Evolutionary conservation across 1,139 yeast genomes (phyloP).

Genomic region (Protomyces arabidopsidicola): DNA sequence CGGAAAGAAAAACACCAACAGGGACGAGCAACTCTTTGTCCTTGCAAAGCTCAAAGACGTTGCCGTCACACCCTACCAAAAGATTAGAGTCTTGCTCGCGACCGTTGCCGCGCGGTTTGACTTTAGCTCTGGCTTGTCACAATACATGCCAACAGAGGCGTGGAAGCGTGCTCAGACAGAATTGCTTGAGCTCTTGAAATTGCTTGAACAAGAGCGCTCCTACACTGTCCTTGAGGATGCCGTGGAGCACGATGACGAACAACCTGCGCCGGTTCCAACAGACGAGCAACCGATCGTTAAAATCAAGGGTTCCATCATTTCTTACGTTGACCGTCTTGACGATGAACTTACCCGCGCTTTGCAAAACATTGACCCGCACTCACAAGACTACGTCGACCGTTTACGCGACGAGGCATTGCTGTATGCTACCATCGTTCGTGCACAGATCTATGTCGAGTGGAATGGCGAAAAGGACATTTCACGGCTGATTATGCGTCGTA

Average conservation of each 20-base stretch:
- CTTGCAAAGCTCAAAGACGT: constrained; percentile 60
- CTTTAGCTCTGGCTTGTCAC: constrained; percentile 54
- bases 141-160: constrained; percentile 72
- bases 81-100: constrained; percentile 71
- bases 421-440: constrained; percentile 71
- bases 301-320: constrained; percentile 76
- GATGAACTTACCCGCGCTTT: constrained; percentile 88
- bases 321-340: constrained; percentile 87
- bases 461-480: constrained; percentile 44
- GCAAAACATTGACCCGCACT: constrained; percentile 88
- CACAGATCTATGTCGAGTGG: constrained; percentile 77
- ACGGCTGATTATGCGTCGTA: constrained; percentile 74
- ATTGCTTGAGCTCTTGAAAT: constrained; percentile 56
- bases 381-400: constrained; percentile 87
- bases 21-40: constrained; percentile 65
- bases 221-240: constrained; percentile 80
- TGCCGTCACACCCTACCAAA: constrained; percentile 62
- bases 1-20: constrained; percentile 92
- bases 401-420: constrained; percentile 79
- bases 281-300: constrained; percentile 59
- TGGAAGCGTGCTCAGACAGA: constrained; percentile 65
- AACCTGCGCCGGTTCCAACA: constrained; percentile 55
- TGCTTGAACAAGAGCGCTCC: constrained; percentile 60
- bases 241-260: constrained; percentile 62
- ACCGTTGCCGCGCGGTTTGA: constrained; percentile 88